Percentiles rank a stretch among this genome's conserved stretches.
Evolutionary conservation across 148 eudicot species (phyloP).

Genomic region (Cornus controversa): DNA sequence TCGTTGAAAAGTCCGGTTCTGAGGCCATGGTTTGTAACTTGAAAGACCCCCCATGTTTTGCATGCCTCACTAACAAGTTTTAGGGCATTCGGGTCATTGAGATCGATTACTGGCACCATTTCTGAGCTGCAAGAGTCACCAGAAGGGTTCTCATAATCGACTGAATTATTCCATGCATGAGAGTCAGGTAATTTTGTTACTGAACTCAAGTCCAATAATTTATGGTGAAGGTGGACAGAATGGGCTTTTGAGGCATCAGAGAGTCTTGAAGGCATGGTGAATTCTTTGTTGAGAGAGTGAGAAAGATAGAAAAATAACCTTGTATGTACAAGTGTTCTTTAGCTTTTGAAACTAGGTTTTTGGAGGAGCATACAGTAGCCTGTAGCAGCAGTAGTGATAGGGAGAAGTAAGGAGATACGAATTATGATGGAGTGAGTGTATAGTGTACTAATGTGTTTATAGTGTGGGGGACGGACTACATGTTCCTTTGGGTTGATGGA

Average conservation of each 20-base stretch:
- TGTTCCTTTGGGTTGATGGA: constrained; percentile 15
- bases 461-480: constrained; percentile 15
- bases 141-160: background rate
- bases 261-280: constrained; percentile 45
- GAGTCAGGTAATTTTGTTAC: constrained; percentile 68
- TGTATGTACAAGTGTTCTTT: background rate
- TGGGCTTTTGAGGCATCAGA: constrained; percentile 12
- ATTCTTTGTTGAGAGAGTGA: constrained; percentile 5
- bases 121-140: background rate
- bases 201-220: constrained; percentile 44
- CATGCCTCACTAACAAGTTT: constrained; percentile 64
- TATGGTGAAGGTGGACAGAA: constrained; percentile 11
- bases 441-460: constrained; percentile 7
- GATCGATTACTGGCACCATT: constrained; percentile 50
- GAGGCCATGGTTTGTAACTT: constrained; percentile 59
- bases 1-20: constrained; percentile 30
- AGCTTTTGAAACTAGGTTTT: too few relatives aligned
- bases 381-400: background rate
- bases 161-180: constrained; percentile 51
- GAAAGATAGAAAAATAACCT: background rate
- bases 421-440: too few relatives aligned
- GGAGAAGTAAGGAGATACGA: background rate
- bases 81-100: constrained; percentile 40
- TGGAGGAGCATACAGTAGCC: too few relatives aligned
- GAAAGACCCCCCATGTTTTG: constrained; percentile 79